Conservation (phyloP, 305 asterid genomes). For the Striga hermonthica region DNA sequence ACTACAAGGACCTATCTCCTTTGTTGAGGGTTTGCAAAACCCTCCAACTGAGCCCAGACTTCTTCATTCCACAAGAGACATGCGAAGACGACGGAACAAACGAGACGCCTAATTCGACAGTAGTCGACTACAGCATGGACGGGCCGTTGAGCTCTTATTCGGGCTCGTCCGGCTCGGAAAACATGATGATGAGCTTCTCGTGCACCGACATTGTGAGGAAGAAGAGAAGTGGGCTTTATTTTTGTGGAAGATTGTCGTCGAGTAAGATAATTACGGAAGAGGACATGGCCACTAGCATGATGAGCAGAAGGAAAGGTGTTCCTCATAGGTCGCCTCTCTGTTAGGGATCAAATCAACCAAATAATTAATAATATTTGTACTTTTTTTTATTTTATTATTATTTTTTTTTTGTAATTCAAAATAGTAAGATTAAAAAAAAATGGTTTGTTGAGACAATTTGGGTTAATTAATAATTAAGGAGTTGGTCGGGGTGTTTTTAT, state of each 20-base stretch:
- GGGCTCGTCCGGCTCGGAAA: slow-evolving; percentile 67
- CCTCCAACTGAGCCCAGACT: slow-evolving; percentile 81
- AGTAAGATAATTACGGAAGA: slow-evolving; percentile 55
- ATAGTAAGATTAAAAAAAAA: slow-evolving; percentile 24
- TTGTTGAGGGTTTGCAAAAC: slow-evolving; percentile 71
- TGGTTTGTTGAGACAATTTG: slow-evolving; percentile 45
- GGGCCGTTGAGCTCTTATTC: slow-evolving; percentile 51
- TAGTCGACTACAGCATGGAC: slow-evolving; percentile 55
- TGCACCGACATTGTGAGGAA: slow-evolving; percentile 73
- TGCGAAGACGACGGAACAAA: slow-evolving; percentile 64
- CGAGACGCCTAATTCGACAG: slow-evolving; percentile 60
- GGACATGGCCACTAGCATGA: slow-evolving; percentile 82
- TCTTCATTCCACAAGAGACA: slow-evolving; percentile 85
- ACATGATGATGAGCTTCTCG: slow-evolving; percentile 65
- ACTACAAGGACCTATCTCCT: slow-evolving; percentile 68
- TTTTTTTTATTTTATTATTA: not conserved
- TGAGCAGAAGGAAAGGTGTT: slow-evolving; percentile 89
- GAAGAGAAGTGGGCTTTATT: slow-evolving; percentile 72
- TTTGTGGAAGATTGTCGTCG: slow-evolving; percentile 65
- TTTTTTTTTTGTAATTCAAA: slow-evolving; percentile 27
- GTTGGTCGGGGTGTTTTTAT: slow-evolving; percentile 92
- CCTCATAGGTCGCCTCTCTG: slow-evolving; percentile 96
- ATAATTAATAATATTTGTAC: not conserved
- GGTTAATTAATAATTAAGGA: slow-evolving; percentile 53
- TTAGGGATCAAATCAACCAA: slow-evolving; percentile 35